Conservation (phyloP, 179 eudicot species). For the Silene noctiflora region DNA sequence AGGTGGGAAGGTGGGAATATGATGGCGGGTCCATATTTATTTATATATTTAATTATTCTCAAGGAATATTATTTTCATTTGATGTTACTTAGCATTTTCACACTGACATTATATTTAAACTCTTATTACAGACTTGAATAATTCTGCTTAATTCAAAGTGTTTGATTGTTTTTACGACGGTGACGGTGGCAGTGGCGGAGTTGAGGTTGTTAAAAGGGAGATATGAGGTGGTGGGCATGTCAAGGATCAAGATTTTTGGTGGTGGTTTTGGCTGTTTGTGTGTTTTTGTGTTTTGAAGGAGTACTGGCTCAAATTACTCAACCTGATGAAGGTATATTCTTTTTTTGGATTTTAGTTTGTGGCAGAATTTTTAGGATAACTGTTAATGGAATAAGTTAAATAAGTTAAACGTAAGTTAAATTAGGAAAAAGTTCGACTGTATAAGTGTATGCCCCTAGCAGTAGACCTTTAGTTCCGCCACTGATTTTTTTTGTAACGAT, state of each 20-base stretch:
- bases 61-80: neutral
- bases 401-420: too few species aligned
- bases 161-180: neutral
- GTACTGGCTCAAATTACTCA: constrained; percentile 24
- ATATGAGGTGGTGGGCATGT: constrained; percentile 20
- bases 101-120: neutral
- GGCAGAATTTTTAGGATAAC: too few species aligned
- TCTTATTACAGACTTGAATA: neutral
- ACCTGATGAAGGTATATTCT: constrained; percentile 27
- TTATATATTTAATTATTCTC: neutral
- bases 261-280: constrained; percentile 10
- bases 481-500: too few species aligned
- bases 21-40: constrained; percentile 13
- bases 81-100: neutral
- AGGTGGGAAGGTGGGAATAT: constrained; percentile 23
- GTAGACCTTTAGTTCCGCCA: too few species aligned
- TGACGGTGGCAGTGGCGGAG: too few species aligned
- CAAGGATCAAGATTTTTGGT: neutral
- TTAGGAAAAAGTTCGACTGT: too few species aligned
- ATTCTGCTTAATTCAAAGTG: neutral
- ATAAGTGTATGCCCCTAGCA: too few species aligned
- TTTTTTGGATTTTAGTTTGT: too few species aligned
- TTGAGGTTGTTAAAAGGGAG: neutral
- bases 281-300: constrained; percentile 12
- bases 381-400: too few species aligned